These are phyloP conservation scores for Anthracocystis panici-leucophaei DNA, from an alignment of 1,284 basidiomycete species.

Conservation along the genomic window DNA sequence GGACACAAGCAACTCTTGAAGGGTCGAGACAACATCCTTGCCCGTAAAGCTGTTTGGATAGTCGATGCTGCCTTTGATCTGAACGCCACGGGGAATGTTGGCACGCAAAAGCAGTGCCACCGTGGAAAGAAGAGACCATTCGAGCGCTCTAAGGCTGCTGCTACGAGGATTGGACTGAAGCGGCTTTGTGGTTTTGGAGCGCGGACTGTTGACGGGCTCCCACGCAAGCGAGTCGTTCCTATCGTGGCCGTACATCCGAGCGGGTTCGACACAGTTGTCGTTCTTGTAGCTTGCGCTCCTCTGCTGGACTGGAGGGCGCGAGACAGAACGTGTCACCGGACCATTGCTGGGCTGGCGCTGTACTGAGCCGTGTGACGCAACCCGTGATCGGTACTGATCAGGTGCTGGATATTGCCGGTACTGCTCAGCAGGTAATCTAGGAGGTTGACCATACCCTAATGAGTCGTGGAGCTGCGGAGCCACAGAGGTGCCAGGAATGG, in stretches of 20 bases:
- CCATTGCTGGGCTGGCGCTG: slow-evolving; percentile 22
- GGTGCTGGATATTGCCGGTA: slow-evolving; percentile 6
- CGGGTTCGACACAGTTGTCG: slow-evolving; percentile 10
- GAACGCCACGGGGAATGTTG: slow-evolving; percentile 83
- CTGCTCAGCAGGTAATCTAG: not conserved
- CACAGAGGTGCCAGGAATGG: slow-evolving; percentile 20
- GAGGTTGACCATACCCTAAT: slow-evolving; percentile 15
- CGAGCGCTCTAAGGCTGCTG: slow-evolving; percentile 65
- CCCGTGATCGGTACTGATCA: slow-evolving; percentile 1
- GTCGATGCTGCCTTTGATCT: slow-evolving; percentile 74
- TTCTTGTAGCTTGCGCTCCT: slow-evolving; percentile 5
- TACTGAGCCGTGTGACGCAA: slow-evolving; percentile 13
- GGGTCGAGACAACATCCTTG: slow-evolving; percentile 61
- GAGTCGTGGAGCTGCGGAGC: slow-evolving; percentile 7
- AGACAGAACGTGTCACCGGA: not conserved
- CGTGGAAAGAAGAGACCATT: slow-evolving; percentile 86
- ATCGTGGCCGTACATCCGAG: slow-evolving; percentile 27
- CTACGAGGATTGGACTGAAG: slow-evolving; percentile 1
- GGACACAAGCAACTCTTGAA: slow-evolving; percentile 48
- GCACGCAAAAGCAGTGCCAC: slow-evolving; percentile 88
- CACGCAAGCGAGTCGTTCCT: slow-evolving; percentile 41
- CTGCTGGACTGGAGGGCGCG: slow-evolving; percentile 3
- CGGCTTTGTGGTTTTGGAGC: slow-evolving; percentile 1
- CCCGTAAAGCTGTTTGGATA: slow-evolving; percentile 68
- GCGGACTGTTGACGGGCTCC: slow-evolving; percentile 37